Evolutionary conservation across 495 filamentous ascomycete genomes (phyloP), one percentile per base, ranked within the genome.

Genomic region (Aspergillus nanangensis): DNA sequence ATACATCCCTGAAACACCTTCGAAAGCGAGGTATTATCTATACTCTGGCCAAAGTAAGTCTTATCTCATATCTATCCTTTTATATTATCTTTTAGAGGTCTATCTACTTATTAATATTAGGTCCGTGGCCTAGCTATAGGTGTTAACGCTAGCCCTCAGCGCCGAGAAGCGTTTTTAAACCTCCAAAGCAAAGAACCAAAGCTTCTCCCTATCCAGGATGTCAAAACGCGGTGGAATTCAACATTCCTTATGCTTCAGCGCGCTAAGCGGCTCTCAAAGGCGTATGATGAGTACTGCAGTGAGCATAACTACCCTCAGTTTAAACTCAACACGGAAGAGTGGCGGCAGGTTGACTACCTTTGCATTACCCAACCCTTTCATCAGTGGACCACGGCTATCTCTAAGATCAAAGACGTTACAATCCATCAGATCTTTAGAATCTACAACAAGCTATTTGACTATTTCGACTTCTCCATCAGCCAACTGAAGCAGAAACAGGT

Each of bases 181-280:
- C 41, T 55, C 11, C 35, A 51, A 18, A 38, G 19, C n/a, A 33
- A 24, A 21, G 45, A 47, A 10, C 29, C 19, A 40, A 56, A 42
- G 18, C 50, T 56, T 15, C 37, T 59, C 14, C 53, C 46, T 22
- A 56, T 59, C 9, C 39, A 62, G 36, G 58, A 62, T 48, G 42
- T 59, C 0, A 3, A n/a, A n/a, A n/a, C n/a, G n/a, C n/a, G n/a
- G n/a, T n/a, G n/a, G n/a, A n/a, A n/a, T n/a, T n/a, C n/a, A 15
- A 35, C 33, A 1, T 35, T 35, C 10, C 10, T 35, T 8, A 62
- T 62, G 41, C 45, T 62, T 27, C 22, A 35, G 5, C 52, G 45
- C 5, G 51, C 46, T 5, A 55, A 46, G 14, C 35, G 40, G 4
- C 44, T 62, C n/a, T 37, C 39, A 20, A 17, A 27, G 2, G 22